These are phyloP conservation scores for Curvularia hawaiiensis DNA, from an alignment of 2,329 filamentous ascomycete species.

Conservation along the genomic window DNA sequence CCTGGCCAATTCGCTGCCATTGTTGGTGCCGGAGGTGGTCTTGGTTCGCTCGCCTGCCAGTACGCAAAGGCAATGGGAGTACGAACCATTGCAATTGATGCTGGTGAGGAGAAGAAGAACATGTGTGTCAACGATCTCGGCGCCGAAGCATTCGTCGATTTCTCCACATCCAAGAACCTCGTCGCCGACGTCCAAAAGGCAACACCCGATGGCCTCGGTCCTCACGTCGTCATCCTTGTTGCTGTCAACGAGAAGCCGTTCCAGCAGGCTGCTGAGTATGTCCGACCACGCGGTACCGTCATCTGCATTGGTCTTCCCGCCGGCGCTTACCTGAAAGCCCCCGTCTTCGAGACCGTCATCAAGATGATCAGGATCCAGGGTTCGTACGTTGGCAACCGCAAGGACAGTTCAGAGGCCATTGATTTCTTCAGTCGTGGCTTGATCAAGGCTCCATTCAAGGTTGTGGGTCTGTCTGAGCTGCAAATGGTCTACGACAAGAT, in stretches of 20 bases:
- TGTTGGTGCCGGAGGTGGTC: constrained; percentile 83
- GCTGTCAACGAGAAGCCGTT: constrained; percentile 91
- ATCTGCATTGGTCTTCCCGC: constrained; percentile 90
- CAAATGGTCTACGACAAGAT: constrained; percentile 77
- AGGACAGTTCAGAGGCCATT: constrained; percentile 85
- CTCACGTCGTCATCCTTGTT: constrained; percentile 84
- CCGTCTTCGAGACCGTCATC: constrained; percentile 87
- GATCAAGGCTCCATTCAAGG: constrained; percentile 88
- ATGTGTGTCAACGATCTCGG: constrained; percentile 72
- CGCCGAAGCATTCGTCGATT: constrained; percentile 78
- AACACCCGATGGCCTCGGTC: constrained; percentile 80
- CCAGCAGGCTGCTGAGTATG: constrained; percentile 90
- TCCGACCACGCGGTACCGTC: constrained; percentile 80
- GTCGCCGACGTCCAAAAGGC: constrained; percentile 83
- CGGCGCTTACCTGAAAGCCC: constrained; percentile 74
- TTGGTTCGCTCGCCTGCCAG: constrained; percentile 80
- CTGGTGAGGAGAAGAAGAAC: constrained; percentile 77
- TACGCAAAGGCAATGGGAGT: constrained; percentile 93
- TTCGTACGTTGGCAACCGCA: constrained; percentile 85
- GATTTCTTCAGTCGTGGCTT: constrained; percentile 86
- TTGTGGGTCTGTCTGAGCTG: constrained; percentile 78
- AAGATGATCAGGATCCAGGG: constrained; percentile 93
- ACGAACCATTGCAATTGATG: constrained; percentile 79
- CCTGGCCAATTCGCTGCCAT: constrained; percentile 82
- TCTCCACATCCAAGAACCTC: constrained; percentile 73